Percentiles rank a stretch among this genome's conserved stretches.
Evolutionary conservation across 345 rosid species (phyloP).

Genomic region (Erucastrum elatum): DNA sequence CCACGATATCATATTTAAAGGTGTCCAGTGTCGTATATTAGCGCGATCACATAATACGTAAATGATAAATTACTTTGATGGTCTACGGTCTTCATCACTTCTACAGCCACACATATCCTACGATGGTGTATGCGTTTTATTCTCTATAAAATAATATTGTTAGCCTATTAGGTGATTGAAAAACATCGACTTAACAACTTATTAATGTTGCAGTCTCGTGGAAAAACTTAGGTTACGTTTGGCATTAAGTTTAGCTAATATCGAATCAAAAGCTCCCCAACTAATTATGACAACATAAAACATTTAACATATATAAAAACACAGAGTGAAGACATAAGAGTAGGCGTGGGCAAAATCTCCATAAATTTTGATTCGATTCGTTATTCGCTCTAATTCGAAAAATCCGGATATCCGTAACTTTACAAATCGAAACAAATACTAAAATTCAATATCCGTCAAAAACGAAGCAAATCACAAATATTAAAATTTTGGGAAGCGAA

Average conservation of each 20-base stretch:
- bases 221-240: constrained; percentile 25
- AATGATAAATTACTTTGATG: constrained; percentile 4
- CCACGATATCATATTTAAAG: constrained; percentile 23
- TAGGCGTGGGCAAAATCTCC: not conserved
- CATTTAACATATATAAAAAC: constrained; percentile 1
- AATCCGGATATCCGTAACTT: no score
- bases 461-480: no score
- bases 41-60: not conserved
- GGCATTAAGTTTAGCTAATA: constrained; percentile 30
- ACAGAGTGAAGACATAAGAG: constrained; percentile 25
- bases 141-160: not conserved
- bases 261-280: constrained; percentile 34
- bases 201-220: constrained; percentile 37
- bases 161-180: not conserved
- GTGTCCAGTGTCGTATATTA: constrained; percentile 24
- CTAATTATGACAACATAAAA: constrained; percentile 16
- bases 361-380: no score
- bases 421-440: no score
- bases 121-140: constrained; percentile 7
- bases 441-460: no score
- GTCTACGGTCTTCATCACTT: constrained; percentile 28
- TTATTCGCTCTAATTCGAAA: no score
- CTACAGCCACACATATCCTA: constrained; percentile 9
- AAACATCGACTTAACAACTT: constrained; percentile 13
- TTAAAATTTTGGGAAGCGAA: no score